Evolutionary conservation across 2,329 filamentous ascomycete genomes (phyloP).

Genomic region (Drechslera avenae): DNA sequence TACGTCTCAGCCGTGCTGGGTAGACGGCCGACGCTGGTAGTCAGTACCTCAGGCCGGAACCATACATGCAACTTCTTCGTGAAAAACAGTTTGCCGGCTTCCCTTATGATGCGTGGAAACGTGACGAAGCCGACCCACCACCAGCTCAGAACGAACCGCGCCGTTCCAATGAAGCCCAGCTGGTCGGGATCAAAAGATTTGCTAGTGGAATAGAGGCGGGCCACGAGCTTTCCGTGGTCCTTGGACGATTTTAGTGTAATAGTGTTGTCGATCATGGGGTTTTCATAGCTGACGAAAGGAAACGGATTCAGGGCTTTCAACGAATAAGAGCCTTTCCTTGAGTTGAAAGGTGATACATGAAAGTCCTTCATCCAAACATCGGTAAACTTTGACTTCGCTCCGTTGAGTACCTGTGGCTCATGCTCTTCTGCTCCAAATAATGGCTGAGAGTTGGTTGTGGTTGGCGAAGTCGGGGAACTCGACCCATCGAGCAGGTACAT

Average conservation of each 20-base stretch:
- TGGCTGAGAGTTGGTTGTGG: slow-evolving; percentile 17
- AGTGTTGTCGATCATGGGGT: slow-evolving; percentile 59
- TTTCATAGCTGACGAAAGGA: slow-evolving; percentile 35
- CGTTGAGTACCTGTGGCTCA: slow-evolving; percentile 1
- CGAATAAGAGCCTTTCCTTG: slow-evolving; percentile 55
- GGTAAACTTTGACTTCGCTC: slow-evolving; percentile 49
- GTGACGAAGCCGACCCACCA: slow-evolving; percentile 71
- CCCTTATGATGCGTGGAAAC: slow-evolving; percentile 67
- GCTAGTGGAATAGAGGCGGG: slow-evolving; percentile 62
- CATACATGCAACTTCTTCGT: slow-evolving; percentile 65
- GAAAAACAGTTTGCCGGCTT: slow-evolving; percentile 65
- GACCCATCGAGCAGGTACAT: slow-evolving; percentile 64
- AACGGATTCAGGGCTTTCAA: slow-evolving; percentile 55
- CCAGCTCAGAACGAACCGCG: slow-evolving; percentile 61
- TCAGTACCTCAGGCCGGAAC: slow-evolving; percentile 67
- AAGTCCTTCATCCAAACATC: slow-evolving; percentile 71
- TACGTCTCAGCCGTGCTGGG: slow-evolving; percentile 58
- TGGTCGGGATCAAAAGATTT: slow-evolving; percentile 56
- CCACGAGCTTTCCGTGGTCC: slow-evolving; percentile 64
- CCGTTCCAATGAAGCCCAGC: slow-evolving; percentile 53
- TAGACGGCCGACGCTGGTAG: slow-evolving; percentile 59
- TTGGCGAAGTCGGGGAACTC: slow-evolving; percentile 36
- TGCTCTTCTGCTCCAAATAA: slow-evolving; percentile 5
- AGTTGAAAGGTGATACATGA: slow-evolving; percentile 77
- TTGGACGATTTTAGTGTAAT: slow-evolving; percentile 67